Conservation (phyloP, 78 protist species). For the Dictyostelium purpureum region DNA sequence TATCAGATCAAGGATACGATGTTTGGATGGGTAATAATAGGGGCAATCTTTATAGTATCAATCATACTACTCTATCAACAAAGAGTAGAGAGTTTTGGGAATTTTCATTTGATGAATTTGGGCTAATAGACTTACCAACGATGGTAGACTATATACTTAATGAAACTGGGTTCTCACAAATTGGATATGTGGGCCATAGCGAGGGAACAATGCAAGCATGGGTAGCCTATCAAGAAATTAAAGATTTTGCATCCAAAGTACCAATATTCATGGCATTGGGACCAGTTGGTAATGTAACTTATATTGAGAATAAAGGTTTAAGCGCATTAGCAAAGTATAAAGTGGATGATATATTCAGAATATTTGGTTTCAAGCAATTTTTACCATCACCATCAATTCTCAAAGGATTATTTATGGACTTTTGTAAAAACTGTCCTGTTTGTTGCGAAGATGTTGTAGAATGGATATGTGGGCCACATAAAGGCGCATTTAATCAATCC, state of each 20-base stretch:
- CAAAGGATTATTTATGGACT: conserved; percentile 13
- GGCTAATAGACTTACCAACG: conserved; percentile 72
- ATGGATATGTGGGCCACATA: conserved; percentile 57
- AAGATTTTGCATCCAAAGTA: conserved; percentile 3
- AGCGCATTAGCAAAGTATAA: neutral
- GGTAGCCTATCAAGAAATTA: neutral
- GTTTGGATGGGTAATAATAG: conserved; percentile 88
- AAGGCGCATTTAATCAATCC: conserved; percentile 47
- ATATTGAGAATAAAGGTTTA: conserved; percentile 40
- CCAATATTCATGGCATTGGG: conserved; percentile 28
- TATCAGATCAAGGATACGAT: conserved; percentile 86
- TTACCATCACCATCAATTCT: conserved; percentile 41
- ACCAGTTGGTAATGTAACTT: conserved; percentile 73
- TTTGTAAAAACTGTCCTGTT: conserved; percentile 42
- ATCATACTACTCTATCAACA: conserved; percentile 9
- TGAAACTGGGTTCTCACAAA: neutral
- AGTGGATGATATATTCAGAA: neutral
- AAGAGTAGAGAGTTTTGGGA: conserved; percentile 46
- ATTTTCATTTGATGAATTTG: conserved; percentile 79
- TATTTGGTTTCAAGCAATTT: conserved; percentile 31
- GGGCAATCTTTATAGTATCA: conserved; percentile 76
- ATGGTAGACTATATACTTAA: conserved; percentile 28
- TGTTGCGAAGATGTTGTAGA: conserved; percentile 65
- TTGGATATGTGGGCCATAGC: conserved; percentile 82
- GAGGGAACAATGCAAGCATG: conserved; percentile 83